Evolutionary conservation across 2,329 filamentous ascomycete species (phyloP).

Genomic region (Claviceps cyperi): DNA sequence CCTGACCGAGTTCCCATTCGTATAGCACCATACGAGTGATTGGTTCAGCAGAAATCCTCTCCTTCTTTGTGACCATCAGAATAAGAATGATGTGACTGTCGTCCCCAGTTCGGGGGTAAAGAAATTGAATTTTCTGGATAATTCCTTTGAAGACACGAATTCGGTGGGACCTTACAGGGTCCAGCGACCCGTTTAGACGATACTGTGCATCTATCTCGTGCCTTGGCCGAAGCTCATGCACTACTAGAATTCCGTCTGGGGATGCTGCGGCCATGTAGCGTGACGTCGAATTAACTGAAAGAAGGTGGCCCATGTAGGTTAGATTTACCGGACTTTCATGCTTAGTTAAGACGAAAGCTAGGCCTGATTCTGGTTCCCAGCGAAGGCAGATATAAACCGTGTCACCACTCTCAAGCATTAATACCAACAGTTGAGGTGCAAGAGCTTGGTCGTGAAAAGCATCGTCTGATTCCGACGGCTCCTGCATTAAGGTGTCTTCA

Average conservation of each 20-base stretch:
- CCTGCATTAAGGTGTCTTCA: slow-evolving; percentile 22
- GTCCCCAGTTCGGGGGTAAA: slow-evolving; percentile 55
- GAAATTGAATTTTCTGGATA: slow-evolving; percentile 79
- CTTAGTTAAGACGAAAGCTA: slow-evolving; percentile 46
- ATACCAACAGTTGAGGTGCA: slow-evolving; percentile 67
- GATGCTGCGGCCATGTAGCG: slow-evolving; percentile 55
- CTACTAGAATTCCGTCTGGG: slow-evolving; percentile 52
- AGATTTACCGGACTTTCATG: slow-evolving; percentile 43
- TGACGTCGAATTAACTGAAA: slow-evolving; percentile 67
- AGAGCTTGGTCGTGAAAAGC: slow-evolving; percentile 17
- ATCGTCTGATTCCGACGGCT: slow-evolving; percentile 9
- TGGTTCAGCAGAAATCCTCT: slow-evolving; percentile 12
- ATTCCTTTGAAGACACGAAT: slow-evolving; percentile 45
- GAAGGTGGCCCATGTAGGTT: slow-evolving; percentile 46
- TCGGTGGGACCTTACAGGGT: slow-evolving; percentile 39
- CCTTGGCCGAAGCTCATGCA: slow-evolving; percentile 54
- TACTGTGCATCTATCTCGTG: slow-evolving; percentile 36
- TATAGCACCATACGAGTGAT: slow-evolving; percentile 40
- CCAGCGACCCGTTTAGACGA: slow-evolving; percentile 26
- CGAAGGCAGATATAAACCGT: slow-evolving; percentile 63
- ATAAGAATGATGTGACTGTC: slow-evolving; percentile 63
- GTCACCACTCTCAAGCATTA: slow-evolving; percentile 60
- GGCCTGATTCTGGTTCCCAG: slow-evolving; percentile 24
- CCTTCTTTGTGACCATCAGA: slow-evolving; percentile 39
- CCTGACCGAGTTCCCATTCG: slow-evolving; percentile 43